These are phyloP conservation scores for Carex myosuroides DNA, from an alignment of 176 grass and related monocot species.

Conservation along the genomic window DNA sequence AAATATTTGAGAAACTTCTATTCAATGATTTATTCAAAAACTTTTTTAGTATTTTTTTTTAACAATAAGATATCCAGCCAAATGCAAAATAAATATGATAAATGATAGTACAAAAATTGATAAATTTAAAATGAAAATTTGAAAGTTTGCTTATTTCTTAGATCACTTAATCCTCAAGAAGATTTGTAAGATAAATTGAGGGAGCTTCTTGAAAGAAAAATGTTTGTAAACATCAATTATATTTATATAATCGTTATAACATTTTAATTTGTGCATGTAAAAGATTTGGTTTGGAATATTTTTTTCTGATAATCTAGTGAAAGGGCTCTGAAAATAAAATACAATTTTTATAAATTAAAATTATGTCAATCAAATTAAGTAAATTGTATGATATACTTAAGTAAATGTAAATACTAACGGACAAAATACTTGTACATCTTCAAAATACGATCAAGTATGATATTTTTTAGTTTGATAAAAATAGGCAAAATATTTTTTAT, in stretches of 20 bases:
- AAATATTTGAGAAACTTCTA: neutral
- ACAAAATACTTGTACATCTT: too few relatives aligned
- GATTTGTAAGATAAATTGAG: neutral
- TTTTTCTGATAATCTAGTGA: neutral
- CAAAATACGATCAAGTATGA: too few relatives aligned
- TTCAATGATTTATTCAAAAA: neutral
- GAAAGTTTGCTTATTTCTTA: neutral
- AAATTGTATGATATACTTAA: too few relatives aligned
- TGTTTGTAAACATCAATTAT: neutral
- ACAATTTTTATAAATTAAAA: too few relatives aligned
- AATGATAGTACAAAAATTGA: neutral
- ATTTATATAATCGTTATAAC: neutral
- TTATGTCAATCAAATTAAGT: too few relatives aligned
- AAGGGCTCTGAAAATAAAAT: neutral
- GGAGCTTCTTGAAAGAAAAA: neutral
- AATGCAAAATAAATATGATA: too few relatives aligned
- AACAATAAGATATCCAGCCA: too few relatives aligned
- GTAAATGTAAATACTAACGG: too few relatives aligned
- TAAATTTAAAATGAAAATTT: neutral
- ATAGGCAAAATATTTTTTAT: too few relatives aligned
- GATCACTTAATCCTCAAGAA: neutral
- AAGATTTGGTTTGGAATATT: too few relatives aligned
- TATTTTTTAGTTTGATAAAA: too few relatives aligned
- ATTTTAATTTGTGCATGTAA: neutral
- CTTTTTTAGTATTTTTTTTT: too few relatives aligned